phyloP scores from a whole-genome alignment of 1,284 basidiomycete species.

The Erythrobasidium hasegawianum region DNA sequence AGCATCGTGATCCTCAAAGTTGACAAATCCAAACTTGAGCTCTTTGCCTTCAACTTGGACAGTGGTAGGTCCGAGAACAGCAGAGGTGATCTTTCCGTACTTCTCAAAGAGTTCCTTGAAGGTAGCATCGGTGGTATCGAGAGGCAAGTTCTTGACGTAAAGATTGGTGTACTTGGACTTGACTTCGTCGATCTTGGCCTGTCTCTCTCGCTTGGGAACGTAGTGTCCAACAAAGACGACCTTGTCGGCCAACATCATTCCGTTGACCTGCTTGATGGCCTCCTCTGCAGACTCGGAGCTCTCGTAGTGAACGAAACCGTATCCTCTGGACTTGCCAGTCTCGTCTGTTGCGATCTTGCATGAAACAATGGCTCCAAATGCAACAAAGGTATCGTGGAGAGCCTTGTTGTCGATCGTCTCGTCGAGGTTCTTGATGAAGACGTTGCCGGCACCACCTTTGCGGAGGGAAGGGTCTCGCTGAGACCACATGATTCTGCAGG shows the following conservation, averaged over 20 bases:
- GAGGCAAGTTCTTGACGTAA: slow-evolving; percentile 95
- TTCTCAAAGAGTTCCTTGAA: slow-evolving; percentile 76
- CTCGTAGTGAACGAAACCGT: slow-evolving; percentile 99
- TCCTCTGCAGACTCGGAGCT: slow-evolving; percentile 92
- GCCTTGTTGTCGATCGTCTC: slow-evolving; percentile 96
- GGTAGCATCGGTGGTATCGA: slow-evolving; percentile 78
- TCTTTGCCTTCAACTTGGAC: slow-evolving; percentile 69
- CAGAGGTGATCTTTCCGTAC: slow-evolving; percentile 86
- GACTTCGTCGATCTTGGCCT: slow-evolving; percentile 97
- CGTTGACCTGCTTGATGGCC: slow-evolving; percentile 97
- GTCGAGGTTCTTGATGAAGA: slow-evolving; percentile 99
- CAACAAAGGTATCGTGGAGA: slow-evolving; percentile 98
- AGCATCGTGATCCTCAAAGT: slow-evolving; percentile 88
- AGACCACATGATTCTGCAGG: slow-evolving; percentile 99
- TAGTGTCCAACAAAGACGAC: slow-evolving; percentile 98
- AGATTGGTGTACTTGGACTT: slow-evolving; percentile 96
- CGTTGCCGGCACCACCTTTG: slow-evolving; percentile 99
- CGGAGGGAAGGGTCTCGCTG: slow-evolving; percentile 98
- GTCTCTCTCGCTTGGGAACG: slow-evolving; percentile 91
- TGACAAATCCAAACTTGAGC: slow-evolving; percentile 98
- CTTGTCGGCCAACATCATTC: slow-evolving; percentile 98
- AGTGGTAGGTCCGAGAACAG: slow-evolving; percentile 66
- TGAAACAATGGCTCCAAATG: slow-evolving; percentile 97
- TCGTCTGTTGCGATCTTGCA: slow-evolving; percentile 99
- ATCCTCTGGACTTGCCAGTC: slow-evolving; percentile 86